A percentile compares a stretch with the other conserved stretches of the same genome.
Conservation (phyloP, 352 stramenopile genomes). For the Aphanomyces cochlioides region DNA sequence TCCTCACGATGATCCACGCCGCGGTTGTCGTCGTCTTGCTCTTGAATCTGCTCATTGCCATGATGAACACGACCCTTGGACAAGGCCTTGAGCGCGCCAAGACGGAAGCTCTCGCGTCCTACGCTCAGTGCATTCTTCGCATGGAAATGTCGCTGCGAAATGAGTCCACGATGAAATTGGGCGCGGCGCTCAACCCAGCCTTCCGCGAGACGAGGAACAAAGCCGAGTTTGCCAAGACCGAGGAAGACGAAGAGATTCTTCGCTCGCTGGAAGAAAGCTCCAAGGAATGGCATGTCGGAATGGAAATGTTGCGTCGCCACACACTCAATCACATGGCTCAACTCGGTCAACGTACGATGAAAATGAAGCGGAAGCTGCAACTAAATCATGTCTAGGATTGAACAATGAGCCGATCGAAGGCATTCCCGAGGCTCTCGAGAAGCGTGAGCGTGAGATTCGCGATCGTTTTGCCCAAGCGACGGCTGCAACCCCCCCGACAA, state of each 20-base stretch:
- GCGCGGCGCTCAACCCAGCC: not conserved
- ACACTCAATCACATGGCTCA: not conserved
- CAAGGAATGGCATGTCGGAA: conserved; percentile 5
- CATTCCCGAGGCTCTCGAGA: not conserved
- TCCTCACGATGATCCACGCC: conserved; percentile 24
- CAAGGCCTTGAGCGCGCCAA: conserved; percentile 18
- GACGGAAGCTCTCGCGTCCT: conserved; percentile 15
- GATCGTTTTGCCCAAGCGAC: not conserved
- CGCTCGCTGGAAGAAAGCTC: not conserved
- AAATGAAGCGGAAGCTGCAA: not conserved
- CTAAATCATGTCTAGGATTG: not conserved
- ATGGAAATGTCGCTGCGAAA: conserved; percentile 1
- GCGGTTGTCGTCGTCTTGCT: conserved; percentile 17
- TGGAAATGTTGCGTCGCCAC: not conserved
- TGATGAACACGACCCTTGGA: conserved; percentile 25
- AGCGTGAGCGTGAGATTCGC: not conserved
- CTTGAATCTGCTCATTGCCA: conserved; percentile 23
- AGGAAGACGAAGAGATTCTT: not conserved
- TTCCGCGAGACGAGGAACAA: not conserved
- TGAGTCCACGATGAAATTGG: conserved; percentile 1
- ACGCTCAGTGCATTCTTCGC: conserved; percentile 19
- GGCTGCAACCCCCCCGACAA: not conserved
- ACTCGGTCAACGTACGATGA: not conserved
- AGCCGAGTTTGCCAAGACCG: not conserved
- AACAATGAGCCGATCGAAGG: not conserved